These are phyloP conservation scores for Alternaria ethzedia DNA, from an alignment of 2,329 filamentous ascomycete genomes.

Conservation along the genomic window DNA sequence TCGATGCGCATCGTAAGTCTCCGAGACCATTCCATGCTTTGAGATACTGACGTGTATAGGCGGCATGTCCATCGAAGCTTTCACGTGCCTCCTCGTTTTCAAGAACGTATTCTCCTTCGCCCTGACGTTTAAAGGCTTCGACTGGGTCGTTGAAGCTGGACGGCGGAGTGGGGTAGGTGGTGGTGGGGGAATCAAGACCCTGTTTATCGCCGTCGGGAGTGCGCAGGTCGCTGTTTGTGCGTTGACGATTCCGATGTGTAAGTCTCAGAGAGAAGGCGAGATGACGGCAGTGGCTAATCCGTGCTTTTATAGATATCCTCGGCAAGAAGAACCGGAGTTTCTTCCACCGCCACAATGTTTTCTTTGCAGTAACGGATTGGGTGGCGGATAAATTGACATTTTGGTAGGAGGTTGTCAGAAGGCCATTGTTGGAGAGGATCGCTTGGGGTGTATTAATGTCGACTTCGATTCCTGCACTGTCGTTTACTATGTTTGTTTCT, in stretches of 20 bases:
- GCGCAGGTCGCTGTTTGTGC: conserved; percentile 80
- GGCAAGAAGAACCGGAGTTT: conserved; percentile 47
- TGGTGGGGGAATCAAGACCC: conserved; percentile 62
- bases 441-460: not conserved
- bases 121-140: conserved; percentile 81
- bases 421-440: not conserved
- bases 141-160: conserved; percentile 72
- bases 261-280: conserved; percentile 50
- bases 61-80: conserved; percentile 83
- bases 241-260: conserved; percentile 79
- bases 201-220: conserved; percentile 74
- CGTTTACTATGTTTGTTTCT: not conserved
- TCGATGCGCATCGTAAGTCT: conserved; percentile 80
- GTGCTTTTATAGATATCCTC: conserved; percentile 33
- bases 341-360: conserved; percentile 43
- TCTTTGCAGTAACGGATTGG: conserved; percentile 40
- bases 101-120: conserved; percentile 93
- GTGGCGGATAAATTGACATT: conserved; percentile 31
- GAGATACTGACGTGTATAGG: conserved; percentile 52
- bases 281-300: not conserved
- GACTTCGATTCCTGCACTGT: not conserved
- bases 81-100: conserved; percentile 89
- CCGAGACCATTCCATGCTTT: not conserved
- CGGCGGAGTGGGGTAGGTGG: not conserved
- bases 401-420: conserved; percentile 2